Evolutionary conservation across 129 eudicot species (phyloP), one percentile per base, ranked within the genome.

Genomic region (Erigeron canadensis): DNA sequence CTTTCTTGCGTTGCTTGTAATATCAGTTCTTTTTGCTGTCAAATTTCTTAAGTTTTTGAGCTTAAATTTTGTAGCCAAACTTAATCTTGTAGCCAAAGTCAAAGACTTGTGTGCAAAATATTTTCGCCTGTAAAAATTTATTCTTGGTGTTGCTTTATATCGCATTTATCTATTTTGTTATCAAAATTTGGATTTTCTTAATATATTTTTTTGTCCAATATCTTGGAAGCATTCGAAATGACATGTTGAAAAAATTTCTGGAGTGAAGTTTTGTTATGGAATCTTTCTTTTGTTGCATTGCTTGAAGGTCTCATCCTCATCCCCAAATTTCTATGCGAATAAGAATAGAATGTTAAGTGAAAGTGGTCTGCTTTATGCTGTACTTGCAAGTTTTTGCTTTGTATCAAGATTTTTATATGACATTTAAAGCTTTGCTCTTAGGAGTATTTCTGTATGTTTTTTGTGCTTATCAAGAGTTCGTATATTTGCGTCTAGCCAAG

Each of bases 1-100:
- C 16, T 17, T 58, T 67, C n/a, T 67, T 67, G 51, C 38, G 61
- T 50, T 48, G 61, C 73, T 68, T 48, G n/a, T 28, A 48, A 37
- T 18, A 65, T 5, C 12, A 66, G 34, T 70, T 39, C 51, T 53
- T 37, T 51, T 69, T 50, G 34, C 3, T 28, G 34, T 28, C 34
- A 28, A 28, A 28, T 28, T 28, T 28, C 34, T 28, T 28, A 2
- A 28, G 34, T 28, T 28, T 28, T 28, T 28, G 0, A 28, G 34
- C 34, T 28, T 3, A 2, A 1, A 3, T 1, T 3, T 28, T 28
- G 34, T n/a, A n/a, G 34, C 1, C 34, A 28, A 28, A 28, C 34
- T 28, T 28, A 28, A 28, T 28, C 3, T 28, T 28, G 34, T 28
- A 28, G 34, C 34, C 34, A 28, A 28, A 28, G 34, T 28, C 34